Evolutionary conservation across 1,139 yeast genomes (phyloP).

Genomic region (Pichia sp.): DNA sequence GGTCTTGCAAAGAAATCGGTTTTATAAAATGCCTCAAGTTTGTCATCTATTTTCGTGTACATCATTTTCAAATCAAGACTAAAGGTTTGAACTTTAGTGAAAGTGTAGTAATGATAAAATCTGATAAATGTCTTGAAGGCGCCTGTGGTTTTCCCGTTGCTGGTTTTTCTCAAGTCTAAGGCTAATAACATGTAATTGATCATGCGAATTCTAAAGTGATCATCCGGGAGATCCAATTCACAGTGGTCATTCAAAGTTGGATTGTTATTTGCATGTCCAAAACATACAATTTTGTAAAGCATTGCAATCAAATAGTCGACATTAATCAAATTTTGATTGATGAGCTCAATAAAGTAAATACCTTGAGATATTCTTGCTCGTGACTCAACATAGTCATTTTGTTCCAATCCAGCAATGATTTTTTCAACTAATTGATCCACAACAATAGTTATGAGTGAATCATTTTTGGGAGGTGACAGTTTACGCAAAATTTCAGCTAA

Average conservation of each 20-base stretch:
- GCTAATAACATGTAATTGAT: slow-evolving; percentile 25
- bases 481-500: slow-evolving; percentile 42
- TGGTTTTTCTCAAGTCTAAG: neutral
- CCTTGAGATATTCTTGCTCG: slow-evolving; percentile 57
- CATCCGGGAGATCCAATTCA: slow-evolving; percentile 52
- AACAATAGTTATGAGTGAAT: slow-evolving; percentile 32
- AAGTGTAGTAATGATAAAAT: slow-evolving; percentile 69
- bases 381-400: slow-evolving; percentile 50
- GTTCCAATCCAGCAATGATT: slow-evolving; percentile 58
- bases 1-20: neutral
- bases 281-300: slow-evolving; percentile 51
- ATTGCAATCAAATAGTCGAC: slow-evolving; percentile 43
- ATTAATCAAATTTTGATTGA: slow-evolving; percentile 39
- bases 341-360: slow-evolving; percentile 52
- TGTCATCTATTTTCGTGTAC: slow-evolving; percentile 31
- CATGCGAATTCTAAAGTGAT: slow-evolving; percentile 66
- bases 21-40: slow-evolving; percentile 28
- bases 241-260: slow-evolving; percentile 42
- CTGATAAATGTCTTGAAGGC: slow-evolving; percentile 31
- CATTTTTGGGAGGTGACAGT: slow-evolving; percentile 27
- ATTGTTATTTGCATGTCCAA: slow-evolving; percentile 59
- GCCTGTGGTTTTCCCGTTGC: neutral
- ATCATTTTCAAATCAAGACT: slow-evolving; percentile 58
- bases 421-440: slow-evolving; percentile 64
- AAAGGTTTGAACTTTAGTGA: slow-evolving; percentile 53